Evolutionary conservation across 208 protist species (phyloP).

Genomic region (Phytomonas sp.): DNA sequence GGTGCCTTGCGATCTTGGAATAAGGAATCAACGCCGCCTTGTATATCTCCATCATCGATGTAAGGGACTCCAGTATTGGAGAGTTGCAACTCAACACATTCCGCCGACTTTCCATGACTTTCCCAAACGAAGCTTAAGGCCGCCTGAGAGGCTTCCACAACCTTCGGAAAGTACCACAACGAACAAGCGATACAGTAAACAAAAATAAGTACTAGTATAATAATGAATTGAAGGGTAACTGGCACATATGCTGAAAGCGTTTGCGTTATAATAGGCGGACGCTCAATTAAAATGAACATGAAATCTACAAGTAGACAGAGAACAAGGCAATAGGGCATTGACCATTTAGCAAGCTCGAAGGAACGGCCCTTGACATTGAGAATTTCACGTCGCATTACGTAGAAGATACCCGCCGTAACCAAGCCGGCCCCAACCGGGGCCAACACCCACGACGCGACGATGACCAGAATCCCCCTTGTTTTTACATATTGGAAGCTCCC

Average conservation of each 20-base stretch:
- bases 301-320: conserved; percentile 60
- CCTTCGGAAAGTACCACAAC: conserved; percentile 35
- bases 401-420: conserved; percentile 59
- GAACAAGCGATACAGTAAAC: conserved; percentile 25
- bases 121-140: conserved; percentile 61
- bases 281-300: conserved; percentile 67
- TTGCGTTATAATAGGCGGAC: conserved; percentile 58
- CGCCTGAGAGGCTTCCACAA: conserved; percentile 27
- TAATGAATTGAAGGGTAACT: conserved; percentile 30
- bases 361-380: conserved; percentile 51
- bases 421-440: conserved; percentile 46
- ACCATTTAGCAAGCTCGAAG: conserved; percentile 40
- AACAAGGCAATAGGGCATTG: conserved; percentile 64
- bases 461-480: conserved; percentile 37
- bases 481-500: conserved; percentile 46
- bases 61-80: background rate
- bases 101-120: conserved; percentile 40
- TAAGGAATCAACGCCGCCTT: background rate
- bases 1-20: background rate
- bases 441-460: conserved; percentile 67
- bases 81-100: conserved; percentile 14
- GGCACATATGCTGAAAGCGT: conserved; percentile 43
- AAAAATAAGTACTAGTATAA: conserved; percentile 35
- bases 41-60: background rate
- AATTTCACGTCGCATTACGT: conserved; percentile 44